phyloP scores from a whole-genome alignment of 768 basidiomycete genomes.

The Favolaschia claudopus region DNA sequence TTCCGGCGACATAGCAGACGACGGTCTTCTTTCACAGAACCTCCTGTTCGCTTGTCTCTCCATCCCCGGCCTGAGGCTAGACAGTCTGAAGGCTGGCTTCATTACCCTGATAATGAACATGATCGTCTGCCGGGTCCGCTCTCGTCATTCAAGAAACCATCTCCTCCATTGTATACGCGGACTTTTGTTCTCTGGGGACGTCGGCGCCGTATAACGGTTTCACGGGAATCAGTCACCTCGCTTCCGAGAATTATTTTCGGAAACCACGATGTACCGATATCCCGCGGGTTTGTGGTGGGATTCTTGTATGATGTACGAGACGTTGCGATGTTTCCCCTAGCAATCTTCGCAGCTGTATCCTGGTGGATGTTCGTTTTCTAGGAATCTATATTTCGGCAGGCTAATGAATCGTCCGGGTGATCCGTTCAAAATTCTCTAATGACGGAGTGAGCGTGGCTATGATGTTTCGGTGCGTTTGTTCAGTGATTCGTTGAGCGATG shows the following conservation, averaged over 20 bases:
- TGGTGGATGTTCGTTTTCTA: slow-evolving; percentile 46
- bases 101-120: slow-evolving; percentile 14
- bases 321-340: slow-evolving; percentile 52
- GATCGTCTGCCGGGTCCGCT: slow-evolving; percentile 13
- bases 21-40: not conserved
- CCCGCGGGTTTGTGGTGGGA: slow-evolving; percentile 34
- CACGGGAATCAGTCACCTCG: not conserved
- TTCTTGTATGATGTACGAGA: slow-evolving; percentile 50
- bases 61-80: slow-evolving; percentile 14
- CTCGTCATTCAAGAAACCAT: not conserved
- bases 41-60: too few relatives aligned
- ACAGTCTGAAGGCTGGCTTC: slow-evolving; percentile 13
- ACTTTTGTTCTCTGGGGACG: slow-evolving; percentile 26
- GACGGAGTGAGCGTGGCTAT: too few relatives aligned
- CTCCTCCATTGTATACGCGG: slow-evolving; percentile 17
- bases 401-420: too few relatives aligned
- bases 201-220: slow-evolving; percentile 27
- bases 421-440: too few relatives aligned
- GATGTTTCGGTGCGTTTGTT: too few relatives aligned
- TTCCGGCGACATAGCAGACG: slow-evolving; percentile 4
- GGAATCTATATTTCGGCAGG: too few relatives aligned
- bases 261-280: slow-evolving; percentile 5
- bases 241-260: slow-evolving; percentile 2
- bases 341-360: slow-evolving; percentile 47
- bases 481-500: too few relatives aligned